Evolutionary conservation across 768 basidiomycete species (phyloP).

Genomic region (Botryobasidium botryosum): DNA sequence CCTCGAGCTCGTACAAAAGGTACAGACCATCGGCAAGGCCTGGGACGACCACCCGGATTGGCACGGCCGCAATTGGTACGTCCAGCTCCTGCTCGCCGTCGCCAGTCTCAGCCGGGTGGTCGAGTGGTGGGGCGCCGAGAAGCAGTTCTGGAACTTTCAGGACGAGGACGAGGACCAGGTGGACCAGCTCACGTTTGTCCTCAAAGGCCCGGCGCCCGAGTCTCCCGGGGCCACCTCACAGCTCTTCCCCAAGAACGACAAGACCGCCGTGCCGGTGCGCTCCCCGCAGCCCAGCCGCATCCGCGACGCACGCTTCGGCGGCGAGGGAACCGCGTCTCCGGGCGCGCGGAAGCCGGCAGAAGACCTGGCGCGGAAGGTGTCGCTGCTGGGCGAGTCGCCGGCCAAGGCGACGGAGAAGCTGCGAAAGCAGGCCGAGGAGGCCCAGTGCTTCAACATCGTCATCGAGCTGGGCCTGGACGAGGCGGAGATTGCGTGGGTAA

Average conservation of each 20-base stretch:
- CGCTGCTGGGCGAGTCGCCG: too few relatives aligned
- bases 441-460: conserved; percentile 90
- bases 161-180: conserved; percentile 73
- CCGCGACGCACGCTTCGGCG: too few relatives aligned
- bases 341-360: too few relatives aligned
- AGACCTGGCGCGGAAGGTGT: conserved; percentile 36
- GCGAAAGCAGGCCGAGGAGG: conserved; percentile 79
- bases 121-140: conserved; percentile 99
- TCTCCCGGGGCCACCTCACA: too few relatives aligned
- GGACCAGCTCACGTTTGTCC: conserved; percentile 84
- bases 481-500: conserved; percentile 77
- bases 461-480: conserved; percentile 78
- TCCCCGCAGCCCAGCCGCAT: too few relatives aligned
- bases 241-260: too few relatives aligned
- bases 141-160: conserved; percentile 98
- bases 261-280: too few relatives aligned
- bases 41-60: conserved; percentile 99
- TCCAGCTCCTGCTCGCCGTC: conserved; percentile 86
- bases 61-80: conserved; percentile 97
- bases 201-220: too few relatives aligned
- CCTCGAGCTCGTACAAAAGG: conserved; percentile 72
- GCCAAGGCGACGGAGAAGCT: conserved; percentile 80
- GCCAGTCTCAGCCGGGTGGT: conserved; percentile 92
- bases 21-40: conserved; percentile 79
- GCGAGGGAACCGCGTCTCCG: too few relatives aligned